Evolutionary conservation across 352 stramenopile species (phyloP), one percentile per base, ranked within the genome.

Genomic region (Phytopythium litorale): DNA sequence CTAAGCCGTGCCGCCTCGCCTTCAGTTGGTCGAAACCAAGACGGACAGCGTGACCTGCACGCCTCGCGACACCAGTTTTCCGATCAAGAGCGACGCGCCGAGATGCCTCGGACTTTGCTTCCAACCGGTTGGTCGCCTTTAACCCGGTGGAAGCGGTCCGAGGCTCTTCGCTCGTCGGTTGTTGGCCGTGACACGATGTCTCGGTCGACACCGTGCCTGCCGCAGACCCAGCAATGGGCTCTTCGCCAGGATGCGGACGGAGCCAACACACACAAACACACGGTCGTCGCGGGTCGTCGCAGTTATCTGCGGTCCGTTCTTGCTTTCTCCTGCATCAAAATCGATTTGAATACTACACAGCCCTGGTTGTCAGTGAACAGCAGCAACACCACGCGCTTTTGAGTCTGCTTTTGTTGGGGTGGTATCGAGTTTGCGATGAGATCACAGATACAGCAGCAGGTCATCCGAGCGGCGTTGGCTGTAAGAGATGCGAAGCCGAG

Each of bases 1-100:
- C 45, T 81, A 84, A 73, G 60, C 48, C n/a, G 37, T 1, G 42
- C n/a, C 38, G 38, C 2, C 13, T 45, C 2, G 13, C 19, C 38
- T 8, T 16, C 12, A 49, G 3, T 28, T 13, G 8, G 43, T 9
- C 16, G 43, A 50, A 50, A 50, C 43, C 43, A 50, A 28, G 43
- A 30, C 43, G 18, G 43, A 50, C 43, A 28, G 43, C n/a, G 23
- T 30, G 43, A 16, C 19, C 30, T 30, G 43, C 4, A 50, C 43
- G 43, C 5, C 7, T 30, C n/a, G 43, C n/a, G 43, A 50, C 43
- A 18, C 43, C 43, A 28, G n/a, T 7, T 16, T 30, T 50, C 43
- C 43, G n/a, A 40, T 56, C 18, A 38, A 43, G 18, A 28, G 50
- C 32, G 50, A 56, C 50, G 50, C 50, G 50, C 50, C 50, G 50